Evolutionary conservation across 2,329 filamentous ascomycete genomes (phyloP).

Genomic region (Phoma sp.): DNA sequence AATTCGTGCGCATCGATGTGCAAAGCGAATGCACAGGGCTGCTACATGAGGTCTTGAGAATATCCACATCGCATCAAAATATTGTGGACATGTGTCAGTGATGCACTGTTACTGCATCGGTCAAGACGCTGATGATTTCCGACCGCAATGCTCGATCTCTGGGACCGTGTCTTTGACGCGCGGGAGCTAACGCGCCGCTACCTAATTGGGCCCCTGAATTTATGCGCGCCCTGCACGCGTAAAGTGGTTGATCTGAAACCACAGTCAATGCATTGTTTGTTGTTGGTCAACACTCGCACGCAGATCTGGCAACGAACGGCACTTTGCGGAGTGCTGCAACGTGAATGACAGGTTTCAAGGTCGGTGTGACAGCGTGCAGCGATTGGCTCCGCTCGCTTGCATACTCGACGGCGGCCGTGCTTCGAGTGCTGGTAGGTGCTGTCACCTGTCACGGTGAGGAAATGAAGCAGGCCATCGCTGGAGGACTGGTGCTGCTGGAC

Average conservation of each 20-base stretch:
- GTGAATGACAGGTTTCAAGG: conserved; percentile 8
- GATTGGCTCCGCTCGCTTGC: conserved; percentile 2
- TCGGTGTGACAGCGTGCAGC: conserved; percentile 5
- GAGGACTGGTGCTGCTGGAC: neutral
- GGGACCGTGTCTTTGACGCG: conserved; percentile 7
- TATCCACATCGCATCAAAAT: no score
- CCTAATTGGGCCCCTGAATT: conserved; percentile 8
- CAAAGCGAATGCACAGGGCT: no score
- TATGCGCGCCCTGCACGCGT: conserved; percentile 13
- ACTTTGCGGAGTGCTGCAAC: neutral
- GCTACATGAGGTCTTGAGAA: no score
- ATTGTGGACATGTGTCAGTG: no score
- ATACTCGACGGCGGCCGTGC: neutral
- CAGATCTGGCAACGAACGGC: neutral
- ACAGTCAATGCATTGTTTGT: conserved; percentile 10
- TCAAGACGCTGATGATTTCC: neutral
- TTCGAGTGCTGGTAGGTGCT: conserved; percentile 13
- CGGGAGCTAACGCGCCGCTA: conserved; percentile 14
- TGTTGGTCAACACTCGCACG: conserved; percentile 7
- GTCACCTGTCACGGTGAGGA: conserved; percentile 10
- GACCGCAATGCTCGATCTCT: neutral
- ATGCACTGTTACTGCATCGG: neutral
- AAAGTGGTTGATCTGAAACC: conserved; percentile 11
- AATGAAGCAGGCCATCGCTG: conserved; percentile 14
- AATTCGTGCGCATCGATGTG: no score